phyloP scores from a whole-genome alignment of 345 rosid genomes.

The Syzygium jambos region DNA sequence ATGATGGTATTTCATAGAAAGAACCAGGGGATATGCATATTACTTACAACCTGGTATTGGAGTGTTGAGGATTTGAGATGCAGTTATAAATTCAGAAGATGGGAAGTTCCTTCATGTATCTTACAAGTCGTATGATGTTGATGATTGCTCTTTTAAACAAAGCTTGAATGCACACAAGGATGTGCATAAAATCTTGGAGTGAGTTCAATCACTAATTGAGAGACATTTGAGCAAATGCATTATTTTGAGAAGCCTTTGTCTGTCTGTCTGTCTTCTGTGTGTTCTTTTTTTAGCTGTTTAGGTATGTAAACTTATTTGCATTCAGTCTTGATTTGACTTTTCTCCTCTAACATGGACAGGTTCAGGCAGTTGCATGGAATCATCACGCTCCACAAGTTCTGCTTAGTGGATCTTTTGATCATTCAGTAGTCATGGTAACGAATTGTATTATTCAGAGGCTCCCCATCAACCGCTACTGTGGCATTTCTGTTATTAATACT shows the following conservation, averaged over 20 bases:
- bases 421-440: constrained; percentile 76
- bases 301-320: not conserved
- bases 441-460: not conserved
- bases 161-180: not conserved
- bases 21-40: not conserved
- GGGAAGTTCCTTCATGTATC: not conserved
- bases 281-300: not conserved
- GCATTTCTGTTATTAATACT: not conserved
- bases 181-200: not conserved
- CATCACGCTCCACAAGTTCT: constrained; percentile 67
- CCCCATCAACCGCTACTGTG: not conserved
- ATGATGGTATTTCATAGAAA: not conserved
- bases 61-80: not conserved
- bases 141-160: not conserved
- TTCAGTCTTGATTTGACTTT: not conserved
- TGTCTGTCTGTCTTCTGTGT: too few relatives aligned
- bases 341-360: constrained; percentile 30
- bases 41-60: not conserved
- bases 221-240: not conserved
- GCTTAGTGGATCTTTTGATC: constrained; percentile 99
- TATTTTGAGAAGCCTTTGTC: not conserved
- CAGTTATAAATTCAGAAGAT: too few relatives aligned
- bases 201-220: not conserved
- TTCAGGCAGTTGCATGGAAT: constrained; percentile 97
- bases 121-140: too few relatives aligned